Conservation (phyloP, 192 early-diverging fungal species). For the Coemansia sp. region DNA sequence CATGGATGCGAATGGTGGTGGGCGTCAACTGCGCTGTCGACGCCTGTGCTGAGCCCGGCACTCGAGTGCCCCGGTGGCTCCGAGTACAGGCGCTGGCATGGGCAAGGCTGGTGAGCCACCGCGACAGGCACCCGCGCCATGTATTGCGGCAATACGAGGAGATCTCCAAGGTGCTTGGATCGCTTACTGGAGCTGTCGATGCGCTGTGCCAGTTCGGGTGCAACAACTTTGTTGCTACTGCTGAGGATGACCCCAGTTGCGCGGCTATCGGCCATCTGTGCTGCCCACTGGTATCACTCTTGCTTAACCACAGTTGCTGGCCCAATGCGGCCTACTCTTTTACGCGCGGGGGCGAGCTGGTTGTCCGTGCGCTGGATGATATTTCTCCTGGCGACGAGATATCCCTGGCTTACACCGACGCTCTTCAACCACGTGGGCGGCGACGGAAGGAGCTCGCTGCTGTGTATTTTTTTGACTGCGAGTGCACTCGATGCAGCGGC, state of each 20-base stretch:
- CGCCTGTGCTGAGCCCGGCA: neutral
- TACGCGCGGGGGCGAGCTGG: constrained; percentile 5
- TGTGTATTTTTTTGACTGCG: constrained; percentile 48
- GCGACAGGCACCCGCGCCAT: constrained; percentile 20
- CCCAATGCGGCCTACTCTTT: constrained; percentile 32
- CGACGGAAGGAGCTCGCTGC: constrained; percentile 13
- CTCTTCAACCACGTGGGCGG: constrained; percentile 20
- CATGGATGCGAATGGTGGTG: constrained; percentile 33
- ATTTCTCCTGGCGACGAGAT: constrained; percentile 31
- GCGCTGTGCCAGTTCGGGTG: constrained; percentile 23
- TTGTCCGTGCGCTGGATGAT: constrained; percentile 27
- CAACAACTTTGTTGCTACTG: constrained; percentile 35
- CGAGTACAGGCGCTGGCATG: constrained; percentile 31
- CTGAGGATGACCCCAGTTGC: constrained; percentile 16
- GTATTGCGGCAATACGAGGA: constrained; percentile 37
- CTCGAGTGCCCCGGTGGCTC: constrained; percentile 17
- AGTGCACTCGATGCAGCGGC: constrained; percentile 25
- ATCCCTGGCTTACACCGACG: constrained; percentile 34
- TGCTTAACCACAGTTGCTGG: constrained; percentile 51
- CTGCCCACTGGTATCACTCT: constrained; percentile 35
- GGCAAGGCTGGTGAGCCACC: constrained; percentile 29
- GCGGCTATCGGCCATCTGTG: constrained; percentile 25
- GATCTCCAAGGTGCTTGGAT: constrained; percentile 20
- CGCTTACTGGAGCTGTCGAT: constrained; percentile 4
- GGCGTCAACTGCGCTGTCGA: constrained; percentile 11